phyloP scores from a whole-genome alignment of 441 rosid genomes.

The Jatropha podagrica region DNA sequence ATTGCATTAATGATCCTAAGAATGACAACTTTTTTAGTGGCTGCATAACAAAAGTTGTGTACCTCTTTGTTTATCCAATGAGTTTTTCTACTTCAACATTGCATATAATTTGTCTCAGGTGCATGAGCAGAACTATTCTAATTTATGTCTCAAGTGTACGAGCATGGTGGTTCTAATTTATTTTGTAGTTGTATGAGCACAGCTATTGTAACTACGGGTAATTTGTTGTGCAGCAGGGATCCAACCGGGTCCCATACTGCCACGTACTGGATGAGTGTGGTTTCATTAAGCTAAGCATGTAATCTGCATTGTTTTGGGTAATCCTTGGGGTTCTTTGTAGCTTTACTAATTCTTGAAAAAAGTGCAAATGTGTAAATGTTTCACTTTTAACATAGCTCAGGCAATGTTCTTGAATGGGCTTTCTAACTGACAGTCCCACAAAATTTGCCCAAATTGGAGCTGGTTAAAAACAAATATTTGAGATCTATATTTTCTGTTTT shows the following conservation, averaged over 20 bases:
- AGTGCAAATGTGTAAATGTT: background rate
- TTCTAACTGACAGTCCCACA: background rate
- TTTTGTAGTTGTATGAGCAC: too few relatives aligned
- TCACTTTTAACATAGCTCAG: background rate
- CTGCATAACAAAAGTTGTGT: background rate
- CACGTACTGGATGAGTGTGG: background rate
- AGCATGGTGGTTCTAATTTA: background rate
- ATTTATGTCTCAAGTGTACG: background rate
- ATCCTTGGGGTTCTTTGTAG: too few relatives aligned
- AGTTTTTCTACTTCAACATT: background rate
- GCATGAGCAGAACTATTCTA: background rate
- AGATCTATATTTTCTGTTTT: background rate
- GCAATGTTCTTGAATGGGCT: background rate
- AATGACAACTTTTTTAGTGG: background rate
- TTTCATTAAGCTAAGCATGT: background rate
- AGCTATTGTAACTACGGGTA: background rate
- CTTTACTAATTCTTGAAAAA: too few relatives aligned
- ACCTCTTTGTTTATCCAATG: background rate
- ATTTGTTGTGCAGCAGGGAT: background rate
- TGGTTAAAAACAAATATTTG: background rate
- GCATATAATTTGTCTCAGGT: background rate
- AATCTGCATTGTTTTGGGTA: background rate
- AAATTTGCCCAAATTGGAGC: conserved; percentile 1
- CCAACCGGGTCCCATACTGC: background rate
- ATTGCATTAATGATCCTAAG: background rate